phyloP scores from a whole-genome alignment of 2,329 filamentous ascomycete species.

The Neofusicoccum kwambonambiense region DNA sequence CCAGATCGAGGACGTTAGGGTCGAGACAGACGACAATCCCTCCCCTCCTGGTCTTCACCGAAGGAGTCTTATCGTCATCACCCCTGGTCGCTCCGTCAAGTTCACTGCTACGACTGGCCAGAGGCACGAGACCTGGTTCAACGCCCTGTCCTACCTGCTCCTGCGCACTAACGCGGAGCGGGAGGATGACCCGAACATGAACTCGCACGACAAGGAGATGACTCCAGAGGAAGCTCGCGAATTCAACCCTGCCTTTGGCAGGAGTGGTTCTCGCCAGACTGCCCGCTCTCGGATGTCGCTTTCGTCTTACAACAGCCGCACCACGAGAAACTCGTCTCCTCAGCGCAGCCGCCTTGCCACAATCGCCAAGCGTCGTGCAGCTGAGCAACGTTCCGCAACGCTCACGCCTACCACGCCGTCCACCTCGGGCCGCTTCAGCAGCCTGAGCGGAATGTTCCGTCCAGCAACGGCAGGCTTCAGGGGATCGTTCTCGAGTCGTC shows the following conservation, averaged over 20 bases:
- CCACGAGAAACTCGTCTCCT: slow-evolving; percentile 33
- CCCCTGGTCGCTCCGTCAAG: slow-evolving; percentile 83
- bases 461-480: slow-evolving; percentile 40
- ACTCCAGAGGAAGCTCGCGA: slow-evolving; percentile 65
- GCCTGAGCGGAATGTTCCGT: slow-evolving; percentile 48
- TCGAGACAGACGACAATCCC: slow-evolving; percentile 91
- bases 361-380: slow-evolving; percentile 15
- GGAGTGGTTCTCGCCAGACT: slow-evolving; percentile 54
- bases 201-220: slow-evolving; percentile 52
- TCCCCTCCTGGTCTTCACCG: slow-evolving; percentile 92
- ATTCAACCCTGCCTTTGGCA: slow-evolving; percentile 67
- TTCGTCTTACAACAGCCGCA: slow-evolving; percentile 73
- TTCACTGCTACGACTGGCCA: slow-evolving; percentile 94
- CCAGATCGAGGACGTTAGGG: slow-evolving; percentile 85
- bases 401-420: slow-evolving; percentile 36
- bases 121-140: slow-evolving; percentile 98
- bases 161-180: slow-evolving; percentile 63
- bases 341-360: slow-evolving; percentile 42
- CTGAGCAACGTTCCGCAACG: slow-evolving; percentile 6
- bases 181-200: slow-evolving; percentile 55
- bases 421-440: slow-evolving; percentile 45
- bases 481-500: slow-evolving; percentile 51
- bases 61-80: slow-evolving; percentile 88
- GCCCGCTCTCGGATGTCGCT: slow-evolving; percentile 59
- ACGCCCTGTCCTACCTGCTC: slow-evolving; percentile 89